Percentiles rank a stretch among this genome's conserved stretches.
These are phyloP conservation scores for Yamadazyma oceani DNA, from an alignment of 1,139 yeast species.

Conservation along the genomic window DNA sequence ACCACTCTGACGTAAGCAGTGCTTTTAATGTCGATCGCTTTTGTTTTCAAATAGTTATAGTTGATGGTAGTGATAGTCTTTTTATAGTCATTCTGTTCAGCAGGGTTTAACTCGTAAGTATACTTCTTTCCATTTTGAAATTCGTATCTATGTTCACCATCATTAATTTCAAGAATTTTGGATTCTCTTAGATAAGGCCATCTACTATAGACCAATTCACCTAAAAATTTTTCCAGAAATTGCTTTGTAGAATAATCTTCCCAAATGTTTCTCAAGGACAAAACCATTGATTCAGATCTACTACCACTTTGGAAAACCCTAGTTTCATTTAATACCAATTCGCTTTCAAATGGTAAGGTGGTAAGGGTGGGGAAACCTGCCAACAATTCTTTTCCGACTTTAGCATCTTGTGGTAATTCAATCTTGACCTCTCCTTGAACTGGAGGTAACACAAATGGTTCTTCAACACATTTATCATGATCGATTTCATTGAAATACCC, in stretches of 20 bases:
- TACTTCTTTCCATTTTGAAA: constrained; percentile 26
- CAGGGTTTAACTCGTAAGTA: constrained; percentile 30
- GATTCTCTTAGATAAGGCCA: constrained; percentile 94
- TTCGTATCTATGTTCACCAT: constrained; percentile 50
- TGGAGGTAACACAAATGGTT: constrained; percentile 50
- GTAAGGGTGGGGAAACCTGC: constrained; percentile 91
- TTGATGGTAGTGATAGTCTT: constrained; percentile 13
- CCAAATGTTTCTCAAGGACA: constrained; percentile 57
- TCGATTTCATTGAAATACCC: constrained; percentile 76
- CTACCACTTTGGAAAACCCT: constrained; percentile 84
- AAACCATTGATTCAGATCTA: constrained; percentile 75
- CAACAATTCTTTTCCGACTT: constrained; percentile 63
- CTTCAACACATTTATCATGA: constrained; percentile 74
- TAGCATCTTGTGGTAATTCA: constrained; percentile 70
- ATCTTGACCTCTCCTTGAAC: constrained; percentile 48
- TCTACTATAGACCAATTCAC: constrained; percentile 55
- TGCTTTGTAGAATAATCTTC: constrained; percentile 49
- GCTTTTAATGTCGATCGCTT: constrained; percentile 59
- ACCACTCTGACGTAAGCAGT: constrained; percentile 65
- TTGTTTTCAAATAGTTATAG: constrained; percentile 38
- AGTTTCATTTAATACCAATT: constrained; percentile 61
- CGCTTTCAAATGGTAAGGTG: constrained; percentile 59
- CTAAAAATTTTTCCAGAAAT: constrained; percentile 41
- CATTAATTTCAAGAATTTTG: constrained; percentile 63
- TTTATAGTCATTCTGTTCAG: constrained; percentile 43